A percentile compares a stretch with the other conserved stretches of the same genome.
Conservation (phyloP, 2,329 filamentous ascomycete genomes). For the Hortaea sp. region DNA sequence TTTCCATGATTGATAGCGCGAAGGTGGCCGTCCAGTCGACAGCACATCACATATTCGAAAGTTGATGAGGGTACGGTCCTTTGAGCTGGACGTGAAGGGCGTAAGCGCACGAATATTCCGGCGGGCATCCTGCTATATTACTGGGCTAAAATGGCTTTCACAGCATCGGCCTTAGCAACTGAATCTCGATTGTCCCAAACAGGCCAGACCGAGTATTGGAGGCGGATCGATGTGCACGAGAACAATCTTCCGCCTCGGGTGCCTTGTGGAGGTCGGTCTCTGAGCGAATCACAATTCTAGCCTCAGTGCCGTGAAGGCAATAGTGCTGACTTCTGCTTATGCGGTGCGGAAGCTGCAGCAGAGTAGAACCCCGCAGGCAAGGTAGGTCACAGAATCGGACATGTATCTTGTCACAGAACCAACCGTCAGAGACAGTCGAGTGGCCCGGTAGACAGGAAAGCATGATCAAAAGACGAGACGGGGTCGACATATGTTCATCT, state of each 20-base stretch:
- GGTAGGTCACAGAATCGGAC: not conserved
- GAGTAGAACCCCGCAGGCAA: not conserved
- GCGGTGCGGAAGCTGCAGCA: not conserved
- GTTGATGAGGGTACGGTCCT: not conserved
- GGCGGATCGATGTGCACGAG: too few relatives aligned
- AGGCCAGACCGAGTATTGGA: too few relatives aligned
- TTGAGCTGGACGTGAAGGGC: not conserved
- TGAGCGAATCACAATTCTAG: too few relatives aligned
- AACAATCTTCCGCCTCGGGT: too few relatives aligned
- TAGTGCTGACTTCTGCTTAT: not conserved
- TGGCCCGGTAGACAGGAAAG: too few relatives aligned
- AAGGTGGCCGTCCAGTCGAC: not conserved
- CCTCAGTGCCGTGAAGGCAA: not conserved
- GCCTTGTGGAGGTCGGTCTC: too few relatives aligned
- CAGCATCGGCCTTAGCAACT: not conserved
- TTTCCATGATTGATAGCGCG: conserved; percentile 3
- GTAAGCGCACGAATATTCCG: not conserved
- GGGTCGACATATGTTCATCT: too few relatives aligned
- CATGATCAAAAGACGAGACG: too few relatives aligned
- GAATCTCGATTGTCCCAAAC: too few relatives aligned
- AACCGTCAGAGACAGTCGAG: too few relatives aligned
- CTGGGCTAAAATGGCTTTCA: not conserved
- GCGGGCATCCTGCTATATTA: not conserved
- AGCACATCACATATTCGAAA: not conserved
- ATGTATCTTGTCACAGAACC: too few relatives aligned